Evolutionary conservation across 306 rosid genomes (phyloP).

Genomic region (Vicia sativa): DNA sequence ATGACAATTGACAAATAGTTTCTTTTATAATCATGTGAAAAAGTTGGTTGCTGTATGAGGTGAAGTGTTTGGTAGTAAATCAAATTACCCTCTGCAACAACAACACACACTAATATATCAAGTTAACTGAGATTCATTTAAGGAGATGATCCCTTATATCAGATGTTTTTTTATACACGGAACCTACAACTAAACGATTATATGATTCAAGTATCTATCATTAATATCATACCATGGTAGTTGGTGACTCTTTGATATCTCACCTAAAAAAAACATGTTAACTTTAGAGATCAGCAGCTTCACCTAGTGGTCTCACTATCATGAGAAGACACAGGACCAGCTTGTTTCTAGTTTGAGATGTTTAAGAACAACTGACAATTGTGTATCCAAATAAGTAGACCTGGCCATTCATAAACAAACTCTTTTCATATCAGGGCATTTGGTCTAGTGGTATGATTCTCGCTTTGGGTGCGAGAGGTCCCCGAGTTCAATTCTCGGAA

Average conservation of each 20-base stretch:
- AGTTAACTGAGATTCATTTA: background rate
- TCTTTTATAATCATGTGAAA: too few relatives aligned
- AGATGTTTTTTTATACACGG: background rate
- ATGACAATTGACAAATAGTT: too few relatives aligned
- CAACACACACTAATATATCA: background rate
- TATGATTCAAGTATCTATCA: background rate
- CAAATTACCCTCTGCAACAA: background rate
- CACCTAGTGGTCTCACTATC: slow-evolving; percentile 14
- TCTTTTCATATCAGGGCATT: too few relatives aligned
- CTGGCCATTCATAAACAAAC: too few relatives aligned
- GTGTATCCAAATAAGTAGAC: too few relatives aligned
- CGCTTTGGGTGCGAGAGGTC: too few relatives aligned
- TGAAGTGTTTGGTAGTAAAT: slow-evolving; percentile 36
- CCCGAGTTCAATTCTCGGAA: too few relatives aligned
- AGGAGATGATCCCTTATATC: background rate
- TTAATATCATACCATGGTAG: too few relatives aligned
- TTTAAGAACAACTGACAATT: too few relatives aligned
- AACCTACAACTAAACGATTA: background rate
- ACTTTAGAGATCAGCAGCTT: slow-evolving; percentile 21
- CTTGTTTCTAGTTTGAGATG: background rate
- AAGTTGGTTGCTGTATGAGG: background rate
- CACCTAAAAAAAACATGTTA: slow-evolving; percentile 6
- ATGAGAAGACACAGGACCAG: slow-evolving; percentile 15
- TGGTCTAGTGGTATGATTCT: too few relatives aligned
- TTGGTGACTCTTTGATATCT: slow-evolving; percentile 1